These are phyloP conservation scores for Carex arenaria DNA, from an alignment of 202 grass and related monocot species.

Conservation along the genomic window DNA sequence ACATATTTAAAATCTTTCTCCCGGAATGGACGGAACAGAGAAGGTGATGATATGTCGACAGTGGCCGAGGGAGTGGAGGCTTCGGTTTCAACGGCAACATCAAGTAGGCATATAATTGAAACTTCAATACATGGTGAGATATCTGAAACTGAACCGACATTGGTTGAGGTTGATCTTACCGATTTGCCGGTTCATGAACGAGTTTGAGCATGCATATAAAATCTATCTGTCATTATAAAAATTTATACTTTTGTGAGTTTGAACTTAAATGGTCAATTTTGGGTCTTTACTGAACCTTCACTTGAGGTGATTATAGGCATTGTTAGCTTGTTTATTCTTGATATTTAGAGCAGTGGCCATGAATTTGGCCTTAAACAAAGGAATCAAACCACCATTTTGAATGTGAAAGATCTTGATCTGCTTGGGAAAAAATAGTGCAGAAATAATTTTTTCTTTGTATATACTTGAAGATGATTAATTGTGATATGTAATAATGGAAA, in stretches of 20 bases:
- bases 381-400: not conserved
- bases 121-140: not conserved
- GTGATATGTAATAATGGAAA: not conserved
- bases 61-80: not conserved
- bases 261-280: not conserved
- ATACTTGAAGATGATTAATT: not conserved
- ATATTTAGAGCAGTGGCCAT: not conserved
- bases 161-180: slow-evolving; percentile 4
- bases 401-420: not conserved
- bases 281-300: not conserved
- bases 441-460: not conserved
- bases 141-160: not conserved
- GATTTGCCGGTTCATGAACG: slow-evolving; percentile 3
- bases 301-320: not conserved
- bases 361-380: not conserved
- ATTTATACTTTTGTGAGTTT: slow-evolving; percentile 5
- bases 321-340: not conserved
- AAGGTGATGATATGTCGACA: not conserved
- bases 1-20: slow-evolving; percentile 8
- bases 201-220: not conserved
- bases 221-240: not conserved
- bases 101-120: not conserved
- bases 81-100: not conserved
- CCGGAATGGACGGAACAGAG: not conserved
- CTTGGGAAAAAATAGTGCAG: not conserved